phyloP scores from a whole-genome alignment of 2,329 filamentous ascomycete genomes.

The Venturia effusa region DNA sequence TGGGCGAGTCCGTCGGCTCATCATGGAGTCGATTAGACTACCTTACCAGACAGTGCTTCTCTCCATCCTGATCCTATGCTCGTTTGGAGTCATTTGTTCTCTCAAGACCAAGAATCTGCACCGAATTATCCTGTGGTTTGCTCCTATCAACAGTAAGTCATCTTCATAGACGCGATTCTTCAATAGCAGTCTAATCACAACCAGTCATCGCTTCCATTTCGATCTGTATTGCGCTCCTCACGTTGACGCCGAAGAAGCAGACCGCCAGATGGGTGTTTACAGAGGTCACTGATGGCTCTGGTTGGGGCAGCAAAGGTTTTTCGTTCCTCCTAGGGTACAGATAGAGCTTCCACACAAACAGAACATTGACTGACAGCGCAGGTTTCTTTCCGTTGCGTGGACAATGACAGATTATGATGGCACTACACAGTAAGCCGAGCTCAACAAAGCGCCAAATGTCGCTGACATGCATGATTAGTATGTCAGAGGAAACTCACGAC shows the following conservation, averaged over 20 bases:
- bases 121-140: slow-evolving; percentile 52
- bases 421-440: slow-evolving; percentile 47
- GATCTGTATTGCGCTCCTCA: slow-evolving; percentile 48
- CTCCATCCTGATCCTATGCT: slow-evolving; percentile 43
- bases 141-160: slow-evolving; percentile 48
- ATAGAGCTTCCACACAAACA: slow-evolving; percentile 16
- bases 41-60: slow-evolving; percentile 48
- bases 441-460: slow-evolving; percentile 9
- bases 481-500: slow-evolving; percentile 57
- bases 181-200: background rate
- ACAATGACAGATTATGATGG: slow-evolving; percentile 62
- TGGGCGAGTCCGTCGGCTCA: background rate
- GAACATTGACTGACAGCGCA: slow-evolving; percentile 23
- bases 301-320: slow-evolving; percentile 50
- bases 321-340: slow-evolving; percentile 50
- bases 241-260: slow-evolving; percentile 49
- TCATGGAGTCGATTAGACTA: slow-evolving; percentile 29
- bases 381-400: slow-evolving; percentile 45
- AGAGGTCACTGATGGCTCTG: slow-evolving; percentile 49
- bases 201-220: slow-evolving; percentile 46
- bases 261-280: slow-evolving; percentile 50
- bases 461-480: slow-evolving; percentile 26
- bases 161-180: background rate
- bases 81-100: slow-evolving; percentile 51
- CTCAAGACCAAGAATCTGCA: slow-evolving; percentile 50